A percentile compares a stretch with the other conserved stretches of the same genome.
Evolutionary conservation across 2,329 filamentous ascomycete genomes (phyloP).

Genomic region (Aspergillus fijiensis): DNA sequence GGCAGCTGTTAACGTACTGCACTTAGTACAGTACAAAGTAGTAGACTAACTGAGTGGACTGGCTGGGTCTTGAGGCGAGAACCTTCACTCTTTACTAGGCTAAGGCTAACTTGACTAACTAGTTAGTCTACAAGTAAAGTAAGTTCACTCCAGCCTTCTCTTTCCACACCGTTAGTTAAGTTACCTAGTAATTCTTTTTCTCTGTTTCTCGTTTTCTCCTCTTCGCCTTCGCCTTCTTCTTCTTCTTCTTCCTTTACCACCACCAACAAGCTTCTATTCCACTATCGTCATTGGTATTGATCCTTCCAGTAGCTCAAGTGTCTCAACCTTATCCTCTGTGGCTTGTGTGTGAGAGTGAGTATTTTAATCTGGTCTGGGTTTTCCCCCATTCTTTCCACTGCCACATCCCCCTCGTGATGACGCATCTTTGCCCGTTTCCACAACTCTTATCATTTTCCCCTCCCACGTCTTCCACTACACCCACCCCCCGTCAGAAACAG

Average conservation of each 20-base stretch:
- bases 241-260: background rate
- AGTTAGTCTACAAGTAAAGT: too few relatives aligned
- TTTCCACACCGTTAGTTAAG: background rate
- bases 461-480: slow-evolving; percentile 3
- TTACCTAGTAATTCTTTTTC: background rate
- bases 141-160: background rate
- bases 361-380: slow-evolving; percentile 3
- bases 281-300: background rate
- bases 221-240: background rate
- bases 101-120: too few relatives aligned
- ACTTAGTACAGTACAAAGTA: background rate
- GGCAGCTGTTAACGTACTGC: background rate
- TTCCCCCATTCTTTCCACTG: slow-evolving; percentile 10
- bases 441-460: slow-evolving; percentile 10
- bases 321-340: background rate
- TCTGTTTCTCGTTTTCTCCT: slow-evolving; percentile 11
- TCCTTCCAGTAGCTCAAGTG: background rate
- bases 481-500: background rate
- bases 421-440: slow-evolving; percentile 31
- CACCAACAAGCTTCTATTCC: background rate
- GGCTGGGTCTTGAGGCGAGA: slow-evolving; percentile 21
- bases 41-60: background rate
- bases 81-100: background rate
- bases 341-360: slow-evolving; percentile 2
- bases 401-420: slow-evolving; percentile 28